These are phyloP conservation scores for Juglanconis sp. DNA, from an alignment of 2,329 filamentous ascomycete species.

Conservation along the genomic window DNA sequence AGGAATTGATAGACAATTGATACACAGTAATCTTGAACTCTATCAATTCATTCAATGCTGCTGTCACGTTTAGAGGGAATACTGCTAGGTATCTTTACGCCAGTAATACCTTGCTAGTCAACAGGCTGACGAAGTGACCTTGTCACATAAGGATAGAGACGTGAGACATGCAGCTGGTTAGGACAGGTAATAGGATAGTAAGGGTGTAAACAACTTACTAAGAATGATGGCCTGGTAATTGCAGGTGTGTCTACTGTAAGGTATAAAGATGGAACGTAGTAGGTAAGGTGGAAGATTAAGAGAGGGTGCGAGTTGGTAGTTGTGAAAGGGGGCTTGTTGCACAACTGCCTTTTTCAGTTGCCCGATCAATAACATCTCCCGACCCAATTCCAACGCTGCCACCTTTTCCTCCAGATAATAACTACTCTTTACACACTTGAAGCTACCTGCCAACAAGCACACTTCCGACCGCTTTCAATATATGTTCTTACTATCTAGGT, in stretches of 20 bases:
- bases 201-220: neutral
- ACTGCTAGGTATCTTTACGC: too few relatives aligned
- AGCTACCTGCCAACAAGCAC: neutral
- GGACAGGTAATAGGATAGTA: neutral
- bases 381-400: neutral
- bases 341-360: neutral
- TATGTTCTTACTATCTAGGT: neutral
- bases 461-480: neutral
- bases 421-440: neutral
- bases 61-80: too few relatives aligned
- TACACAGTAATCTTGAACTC: too few relatives aligned
- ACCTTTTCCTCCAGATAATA: neutral
- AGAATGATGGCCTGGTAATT: neutral
- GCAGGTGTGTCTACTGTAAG: neutral
- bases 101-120: too few relatives aligned
- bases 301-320: neutral
- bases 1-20: too few relatives aligned
- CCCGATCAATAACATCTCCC: neutral
- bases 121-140: too few relatives aligned
- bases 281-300: neutral
- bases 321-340: neutral
- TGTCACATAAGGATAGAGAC: too few relatives aligned
- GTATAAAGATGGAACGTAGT: neutral
- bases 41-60: too few relatives aligned
- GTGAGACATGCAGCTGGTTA: neutral